A percentile compares a stretch with the other conserved stretches of the same genome.
Conservation (phyloP, 495 filamentous ascomycete species). For the Coniosporium apollinis region DNA sequence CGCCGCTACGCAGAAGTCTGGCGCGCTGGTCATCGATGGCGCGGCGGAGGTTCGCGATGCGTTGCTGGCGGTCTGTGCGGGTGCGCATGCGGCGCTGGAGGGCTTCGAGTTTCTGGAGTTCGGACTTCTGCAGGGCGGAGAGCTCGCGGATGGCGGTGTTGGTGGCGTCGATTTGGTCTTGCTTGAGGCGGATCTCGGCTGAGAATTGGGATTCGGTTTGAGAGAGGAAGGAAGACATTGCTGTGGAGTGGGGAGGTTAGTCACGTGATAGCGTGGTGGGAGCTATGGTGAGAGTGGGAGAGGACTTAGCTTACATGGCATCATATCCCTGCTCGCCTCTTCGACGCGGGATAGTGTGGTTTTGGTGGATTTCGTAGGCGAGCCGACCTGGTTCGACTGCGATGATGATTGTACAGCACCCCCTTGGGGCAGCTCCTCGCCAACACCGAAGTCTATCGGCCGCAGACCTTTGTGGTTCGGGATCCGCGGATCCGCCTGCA, state of each 20-base stretch:
- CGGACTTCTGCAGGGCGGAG: conserved; percentile 58
- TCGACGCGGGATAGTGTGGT: conserved; percentile 26
- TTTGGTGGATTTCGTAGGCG: conserved; percentile 17
- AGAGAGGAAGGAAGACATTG: conserved; percentile 54
- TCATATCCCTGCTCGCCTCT: conserved; percentile 52
- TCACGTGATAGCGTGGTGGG: not conserved
- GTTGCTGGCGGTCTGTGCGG: conserved; percentile 40
- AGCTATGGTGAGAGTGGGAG: not conserved
- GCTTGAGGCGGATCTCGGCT: conserved; percentile 59
- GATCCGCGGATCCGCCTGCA: conserved; percentile 78
- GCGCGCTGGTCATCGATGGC: too few species aligned
- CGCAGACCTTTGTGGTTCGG: conserved; percentile 73
- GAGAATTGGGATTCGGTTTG: conserved; percentile 59
- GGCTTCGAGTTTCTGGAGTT: conserved; percentile 49
- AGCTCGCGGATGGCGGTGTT: conserved; percentile 62
- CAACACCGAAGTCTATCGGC: conserved; percentile 84
- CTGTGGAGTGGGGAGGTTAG: conserved; percentile 22
- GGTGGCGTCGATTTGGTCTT: conserved; percentile 60
- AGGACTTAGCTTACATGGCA: conserved; percentile 15
- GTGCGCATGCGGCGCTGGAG: conserved; percentile 43
- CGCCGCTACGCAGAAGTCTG: too few species aligned
- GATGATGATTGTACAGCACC: conserved; percentile 8
- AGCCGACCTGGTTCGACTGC: conserved; percentile 20
- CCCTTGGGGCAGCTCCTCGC: conserved; percentile 44
- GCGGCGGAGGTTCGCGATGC: conserved; percentile 41